Base-by-base conservation (phyloP, 768 basidiomycete species). In the Terana coerulea region DNA sequence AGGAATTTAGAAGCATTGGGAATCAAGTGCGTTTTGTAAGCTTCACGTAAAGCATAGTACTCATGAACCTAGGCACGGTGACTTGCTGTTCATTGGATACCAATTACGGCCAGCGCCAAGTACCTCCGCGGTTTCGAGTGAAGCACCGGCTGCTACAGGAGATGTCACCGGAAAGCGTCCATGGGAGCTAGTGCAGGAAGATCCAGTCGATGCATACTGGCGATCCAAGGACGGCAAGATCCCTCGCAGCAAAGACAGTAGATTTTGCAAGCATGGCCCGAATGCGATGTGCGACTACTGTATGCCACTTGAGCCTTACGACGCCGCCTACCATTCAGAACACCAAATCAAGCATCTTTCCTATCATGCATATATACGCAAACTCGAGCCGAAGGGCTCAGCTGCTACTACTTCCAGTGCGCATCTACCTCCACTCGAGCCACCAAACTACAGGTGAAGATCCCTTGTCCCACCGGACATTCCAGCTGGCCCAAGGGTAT, bases 251-350 rank as follows among this genome's bases (percentile, higher is more conserved):
- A 84, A 91, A 52, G 94, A 98, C 66, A 60, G 79, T 10, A 81
- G 81, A 33, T 91, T 98, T 61, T 99, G 97, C 77, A 89, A 91
- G 61, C 97, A 98, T 63, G 89, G 92, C 0, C 72, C 81, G 8
- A 98, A 98, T 62, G 95, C 88, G 41, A 99, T 99, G 97, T 99
- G 97, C 67, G 97, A 98, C 64, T 92, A 98, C 63, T 99, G 97
- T 71, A 98, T 95, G 91, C 97, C 97, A 19, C 71, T 98, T 28
- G 97, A 99, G 73, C 97, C 97, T 0, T 98, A 92, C 74, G 95
- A 99, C 69, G 73, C 84, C 4, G 81, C 79, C 34, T 97, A 95
- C 67, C 97, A 98, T 68, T 80, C 89, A 35, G 83, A 90, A 59
- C 77, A 98, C 62, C 81, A 72, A 60, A 95, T 99, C 74, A 99